phyloP scores from a whole-genome alignment of 192 early-diverging fungal species.

The Coemansia sp. region DNA sequence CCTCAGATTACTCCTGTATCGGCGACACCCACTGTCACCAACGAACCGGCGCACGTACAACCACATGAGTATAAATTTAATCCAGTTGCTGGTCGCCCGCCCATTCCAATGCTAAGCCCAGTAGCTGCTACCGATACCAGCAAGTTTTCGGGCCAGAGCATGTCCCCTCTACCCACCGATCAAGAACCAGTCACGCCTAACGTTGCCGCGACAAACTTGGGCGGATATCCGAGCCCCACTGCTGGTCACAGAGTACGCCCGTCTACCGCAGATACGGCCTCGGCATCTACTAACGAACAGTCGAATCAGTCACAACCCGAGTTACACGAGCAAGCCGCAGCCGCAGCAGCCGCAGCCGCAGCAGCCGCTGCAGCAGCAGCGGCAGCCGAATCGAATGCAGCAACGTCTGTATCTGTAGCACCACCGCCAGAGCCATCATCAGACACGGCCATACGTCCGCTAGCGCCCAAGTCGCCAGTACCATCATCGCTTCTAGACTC shows the following conservation, averaged over 20 bases:
- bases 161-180: background rate
- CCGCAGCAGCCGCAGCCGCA: background rate
- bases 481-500: slow-evolving; percentile 45
- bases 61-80: slow-evolving; percentile 41
- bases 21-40: background rate
- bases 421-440: background rate
- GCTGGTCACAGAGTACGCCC: background rate
- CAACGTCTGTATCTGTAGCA: background rate
- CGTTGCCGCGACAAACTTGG: background rate
- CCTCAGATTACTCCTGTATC: background rate
- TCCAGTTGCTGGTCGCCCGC: slow-evolving; percentile 43
- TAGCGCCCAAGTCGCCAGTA: slow-evolving; percentile 17
- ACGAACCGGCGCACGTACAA: slow-evolving; percentile 6
- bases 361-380: background rate
- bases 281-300: background rate
- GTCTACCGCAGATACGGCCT: slow-evolving; percentile 9
- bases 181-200: background rate
- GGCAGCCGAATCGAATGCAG: background rate
- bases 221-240: background rate
- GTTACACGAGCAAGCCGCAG: background rate
- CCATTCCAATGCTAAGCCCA: slow-evolving; percentile 31
- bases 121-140: background rate
- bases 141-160: background rate
- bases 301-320: background rate
- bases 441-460: background rate